Evolutionary conservation across 129 eudicot species (phyloP).

Genomic region (Artemisia tridentata): DNA sequence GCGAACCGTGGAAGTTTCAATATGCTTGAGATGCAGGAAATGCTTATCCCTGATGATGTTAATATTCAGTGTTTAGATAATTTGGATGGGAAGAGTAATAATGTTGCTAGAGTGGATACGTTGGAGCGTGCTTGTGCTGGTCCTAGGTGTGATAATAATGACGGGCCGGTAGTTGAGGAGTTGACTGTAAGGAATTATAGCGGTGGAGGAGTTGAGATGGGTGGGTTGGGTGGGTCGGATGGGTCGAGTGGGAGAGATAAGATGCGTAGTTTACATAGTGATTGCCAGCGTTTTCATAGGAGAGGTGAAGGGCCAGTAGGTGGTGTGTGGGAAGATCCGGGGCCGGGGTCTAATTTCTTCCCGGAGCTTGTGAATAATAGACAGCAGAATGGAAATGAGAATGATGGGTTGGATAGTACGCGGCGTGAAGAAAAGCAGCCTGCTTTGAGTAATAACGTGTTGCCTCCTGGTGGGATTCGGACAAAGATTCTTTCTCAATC

Average conservation of each 20-base stretch:
- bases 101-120: slow-evolving; percentile 48
- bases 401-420: slow-evolving; percentile 25
- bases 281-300: too few relatives aligned
- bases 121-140: slow-evolving; percentile 64
- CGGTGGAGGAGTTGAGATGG: too few relatives aligned
- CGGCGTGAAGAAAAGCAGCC: slow-evolving; percentile 34
- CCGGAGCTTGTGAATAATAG: slow-evolving; percentile 30
- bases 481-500: slow-evolving; percentile 75
- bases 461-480: slow-evolving; percentile 59
- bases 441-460: slow-evolving; percentile 16
- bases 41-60: slow-evolving; percentile 51
- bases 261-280: too few relatives aligned
- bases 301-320: too few relatives aligned
- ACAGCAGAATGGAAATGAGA: slow-evolving; percentile 27
- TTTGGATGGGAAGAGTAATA: slow-evolving; percentile 36
- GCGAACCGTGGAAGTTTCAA: slow-evolving; percentile 38
- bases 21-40: slow-evolving; percentile 47
- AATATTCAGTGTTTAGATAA: slow-evolving; percentile 27
- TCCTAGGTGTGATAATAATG: slow-evolving; percentile 44
- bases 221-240: too few relatives aligned
- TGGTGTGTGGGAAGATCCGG: too few relatives aligned
- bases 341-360: too few relatives aligned
- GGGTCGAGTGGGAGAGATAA: too few relatives aligned
- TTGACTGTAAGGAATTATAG: too few relatives aligned
- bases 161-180: too few relatives aligned